Evolutionary conservation across 352 stramenopile species (phyloP).

Genomic region (Blastocystis sp.): DNA sequence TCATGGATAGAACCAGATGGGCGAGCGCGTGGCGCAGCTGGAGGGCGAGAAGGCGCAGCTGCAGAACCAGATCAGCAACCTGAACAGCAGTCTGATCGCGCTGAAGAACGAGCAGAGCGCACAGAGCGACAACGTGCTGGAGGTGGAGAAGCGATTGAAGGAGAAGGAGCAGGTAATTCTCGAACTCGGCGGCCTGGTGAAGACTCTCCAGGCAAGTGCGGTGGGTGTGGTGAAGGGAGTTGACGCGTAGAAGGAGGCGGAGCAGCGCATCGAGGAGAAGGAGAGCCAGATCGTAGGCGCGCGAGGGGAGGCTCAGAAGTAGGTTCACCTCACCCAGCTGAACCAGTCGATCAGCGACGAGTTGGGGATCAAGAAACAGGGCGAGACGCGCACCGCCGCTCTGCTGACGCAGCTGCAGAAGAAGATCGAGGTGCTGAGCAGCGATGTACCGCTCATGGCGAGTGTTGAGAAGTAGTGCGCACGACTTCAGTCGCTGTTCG

Average conservation of each 20-base stretch:
- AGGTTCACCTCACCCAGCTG: conserved; percentile 35
- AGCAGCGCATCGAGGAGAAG: conserved; percentile 31
- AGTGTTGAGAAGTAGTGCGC: neutral
- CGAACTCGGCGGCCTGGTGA: conserved; percentile 38
- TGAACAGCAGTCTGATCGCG: conserved; percentile 42
- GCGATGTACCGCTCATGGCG: neutral
- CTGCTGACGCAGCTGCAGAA: conserved; percentile 43
- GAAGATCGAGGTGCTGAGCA: conserved; percentile 23
- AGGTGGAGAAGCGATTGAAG: conserved; percentile 1
- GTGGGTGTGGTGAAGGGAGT: neutral
- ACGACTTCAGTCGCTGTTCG: neutral
- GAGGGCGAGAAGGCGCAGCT: conserved; percentile 55
- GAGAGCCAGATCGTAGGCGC: conserved; percentile 26
- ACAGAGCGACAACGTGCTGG: conserved; percentile 12
- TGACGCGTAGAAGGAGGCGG: conserved; percentile 47
- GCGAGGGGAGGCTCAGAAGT: neutral
- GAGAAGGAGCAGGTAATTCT: conserved; percentile 67
- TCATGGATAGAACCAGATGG: conserved; percentile 22
- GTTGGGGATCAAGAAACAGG: conserved; percentile 59
- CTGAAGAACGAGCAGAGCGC: conserved; percentile 42
- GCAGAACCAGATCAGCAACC: conserved; percentile 32
- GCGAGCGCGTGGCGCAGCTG: conserved; percentile 14
- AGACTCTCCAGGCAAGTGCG: neutral
- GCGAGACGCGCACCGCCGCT: neutral
- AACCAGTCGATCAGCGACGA: conserved; percentile 48